A percentile compares a stretch with the other conserved stretches of the same genome.
Evolutionary conservation across 31 red algal species (phyloP).

Genomic region (Asparagopsis taxiformis): DNA sequence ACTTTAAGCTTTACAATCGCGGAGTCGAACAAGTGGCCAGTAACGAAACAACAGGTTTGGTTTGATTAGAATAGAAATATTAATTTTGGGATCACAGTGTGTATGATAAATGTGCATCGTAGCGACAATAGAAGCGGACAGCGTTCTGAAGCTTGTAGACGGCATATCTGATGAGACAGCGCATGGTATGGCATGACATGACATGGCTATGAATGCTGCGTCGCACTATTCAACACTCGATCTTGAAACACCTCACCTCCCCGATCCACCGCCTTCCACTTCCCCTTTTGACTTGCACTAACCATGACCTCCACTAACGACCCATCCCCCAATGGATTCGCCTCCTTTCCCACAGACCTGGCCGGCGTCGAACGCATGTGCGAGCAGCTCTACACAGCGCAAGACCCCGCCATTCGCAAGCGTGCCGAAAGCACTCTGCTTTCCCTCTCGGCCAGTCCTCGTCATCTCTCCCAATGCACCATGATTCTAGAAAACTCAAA

Average conservation of each 20-base stretch:
- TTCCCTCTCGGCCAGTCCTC: conserved; percentile 51
- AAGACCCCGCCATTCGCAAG: conserved; percentile 59
- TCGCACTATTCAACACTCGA: too few relatives aligned
- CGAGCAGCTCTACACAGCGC: conserved; percentile 78
- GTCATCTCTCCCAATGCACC: conserved; percentile 66
- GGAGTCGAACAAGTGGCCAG: too few relatives aligned
- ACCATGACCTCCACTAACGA: conserved; percentile 41
- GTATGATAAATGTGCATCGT: too few relatives aligned
- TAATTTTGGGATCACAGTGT: background rate
- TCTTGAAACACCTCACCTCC: background rate
- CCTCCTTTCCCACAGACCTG: conserved; percentile 55
- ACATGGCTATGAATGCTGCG: too few relatives aligned
- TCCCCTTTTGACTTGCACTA: too few relatives aligned
- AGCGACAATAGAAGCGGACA: too few relatives aligned
- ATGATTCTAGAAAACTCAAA: conserved; percentile 82
- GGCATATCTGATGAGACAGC: too few relatives aligned
- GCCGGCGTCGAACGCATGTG: conserved; percentile 76
- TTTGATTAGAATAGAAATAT: background rate
- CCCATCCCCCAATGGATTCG: conserved; percentile 46
- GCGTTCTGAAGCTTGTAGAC: too few relatives aligned
- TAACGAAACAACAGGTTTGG: conserved; percentile 4
- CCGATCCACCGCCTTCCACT: background rate
- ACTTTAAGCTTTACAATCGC: conserved; percentile 84
- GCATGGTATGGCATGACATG: too few relatives aligned
- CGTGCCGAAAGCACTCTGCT: conserved; percentile 68